Evolutionary conservation across 129 eudicot species (phyloP).

Genomic region (Chrysanthemum seticuspe): DNA sequence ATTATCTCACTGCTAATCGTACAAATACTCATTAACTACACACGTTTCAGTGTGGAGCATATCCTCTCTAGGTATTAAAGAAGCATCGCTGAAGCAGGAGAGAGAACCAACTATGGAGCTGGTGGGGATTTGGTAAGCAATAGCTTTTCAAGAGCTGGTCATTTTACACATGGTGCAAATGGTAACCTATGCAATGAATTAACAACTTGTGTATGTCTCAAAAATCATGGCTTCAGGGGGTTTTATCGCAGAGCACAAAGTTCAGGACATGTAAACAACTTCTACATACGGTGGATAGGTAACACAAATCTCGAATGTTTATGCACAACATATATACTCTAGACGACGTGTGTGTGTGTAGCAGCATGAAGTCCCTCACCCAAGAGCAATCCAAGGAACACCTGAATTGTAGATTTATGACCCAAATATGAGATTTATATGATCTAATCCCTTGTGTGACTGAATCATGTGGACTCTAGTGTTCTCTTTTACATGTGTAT

Average conservation of each 20-base stretch:
- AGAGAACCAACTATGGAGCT: neutral
- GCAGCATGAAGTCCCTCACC: no score
- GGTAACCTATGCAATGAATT: neutral
- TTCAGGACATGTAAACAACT: constrained; percentile 41
- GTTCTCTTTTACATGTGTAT: no score
- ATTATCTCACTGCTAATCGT: neutral
- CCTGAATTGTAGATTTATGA: no score
- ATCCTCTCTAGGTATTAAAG: constrained; percentile 8
- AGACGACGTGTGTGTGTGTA: no score
- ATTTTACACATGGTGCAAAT: neutral
- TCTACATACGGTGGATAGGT: constrained; percentile 46
- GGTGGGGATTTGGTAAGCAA: neutral
- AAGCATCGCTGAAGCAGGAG: neutral
- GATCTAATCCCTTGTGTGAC: no score
- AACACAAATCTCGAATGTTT: neutral
- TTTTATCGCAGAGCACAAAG: constrained; percentile 17
- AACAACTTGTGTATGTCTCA: no score
- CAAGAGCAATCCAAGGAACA: no score
- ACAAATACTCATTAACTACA: neutral
- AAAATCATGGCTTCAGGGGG: constrained; percentile 1
- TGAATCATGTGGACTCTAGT: no score
- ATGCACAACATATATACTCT: neutral
- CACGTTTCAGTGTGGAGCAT: neutral
- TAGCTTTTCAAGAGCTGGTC: neutral
- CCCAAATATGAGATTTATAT: no score